Percentiles rank a stretch among this genome's conserved stretches.
phyloP scores from a whole-genome alignment of 257 asterid species.

The Lithospermum erythrorhizon region DNA sequence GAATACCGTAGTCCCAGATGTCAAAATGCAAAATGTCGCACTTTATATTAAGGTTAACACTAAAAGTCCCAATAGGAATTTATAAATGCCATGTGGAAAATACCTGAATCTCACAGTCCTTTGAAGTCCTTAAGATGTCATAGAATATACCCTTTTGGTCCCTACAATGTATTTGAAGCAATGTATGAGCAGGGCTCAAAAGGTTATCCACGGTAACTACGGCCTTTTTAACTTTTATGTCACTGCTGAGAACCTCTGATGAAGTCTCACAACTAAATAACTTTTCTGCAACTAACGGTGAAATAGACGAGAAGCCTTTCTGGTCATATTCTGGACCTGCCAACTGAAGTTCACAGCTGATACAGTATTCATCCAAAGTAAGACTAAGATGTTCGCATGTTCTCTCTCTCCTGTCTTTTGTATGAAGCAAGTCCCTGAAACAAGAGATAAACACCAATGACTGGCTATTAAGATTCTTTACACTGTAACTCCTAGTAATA shows the following conservation, averaged over 20 bases:
- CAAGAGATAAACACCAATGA: background rate
- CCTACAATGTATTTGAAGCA: constrained; percentile 21
- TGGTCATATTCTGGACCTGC: constrained; percentile 33
- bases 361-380: constrained; percentile 33
- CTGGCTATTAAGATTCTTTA: background rate
- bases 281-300: constrained; percentile 27
- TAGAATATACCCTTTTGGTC: constrained; percentile 27
- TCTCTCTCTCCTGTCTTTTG: constrained; percentile 23
- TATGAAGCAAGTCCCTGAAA: constrained; percentile 40
- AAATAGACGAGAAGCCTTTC: constrained; percentile 28
- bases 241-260: constrained; percentile 13
- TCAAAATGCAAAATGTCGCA: background rate
- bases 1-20: background rate
- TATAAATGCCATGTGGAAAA: no score
- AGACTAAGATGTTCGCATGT: constrained; percentile 26
- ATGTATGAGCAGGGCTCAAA: constrained; percentile 23
- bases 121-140: constrained; percentile 24
- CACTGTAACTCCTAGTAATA: no score
- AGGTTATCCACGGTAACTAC: constrained; percentile 18
- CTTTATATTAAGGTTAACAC: no score
- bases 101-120: constrained; percentile 27
- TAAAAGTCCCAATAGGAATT: background rate
- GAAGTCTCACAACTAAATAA: constrained; percentile 31
- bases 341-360: constrained; percentile 35
- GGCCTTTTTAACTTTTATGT: constrained; percentile 21